A percentile compares a stretch with the other conserved stretches of the same genome.
phyloP scores from a whole-genome alignment of 23 red algal genomes.

The Agarophyton chilense region DNA sequence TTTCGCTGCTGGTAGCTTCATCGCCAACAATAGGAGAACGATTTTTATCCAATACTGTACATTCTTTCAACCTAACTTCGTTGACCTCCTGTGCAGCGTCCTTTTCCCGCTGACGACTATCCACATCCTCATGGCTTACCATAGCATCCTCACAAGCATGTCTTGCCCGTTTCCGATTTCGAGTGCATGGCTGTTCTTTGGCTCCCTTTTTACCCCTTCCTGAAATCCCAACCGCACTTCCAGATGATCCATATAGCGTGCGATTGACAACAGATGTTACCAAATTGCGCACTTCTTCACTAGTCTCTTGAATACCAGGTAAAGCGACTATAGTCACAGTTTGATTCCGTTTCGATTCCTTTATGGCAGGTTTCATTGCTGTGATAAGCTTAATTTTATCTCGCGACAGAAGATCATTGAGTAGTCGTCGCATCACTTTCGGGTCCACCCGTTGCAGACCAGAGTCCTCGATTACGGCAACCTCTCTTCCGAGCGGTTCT shows the following conservation, averaged over 20 bases:
- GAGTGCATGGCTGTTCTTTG: not conserved
- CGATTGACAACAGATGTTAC: slow-evolving; percentile 20
- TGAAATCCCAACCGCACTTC: not conserved
- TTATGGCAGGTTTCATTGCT: slow-evolving; percentile 44
- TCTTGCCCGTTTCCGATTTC: not conserved
- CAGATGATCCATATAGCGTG: not conserved
- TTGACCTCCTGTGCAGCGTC: not conserved
- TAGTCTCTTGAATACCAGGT: slow-evolving; percentile 7
- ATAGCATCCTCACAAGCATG: not conserved
- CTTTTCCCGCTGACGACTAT: not conserved
- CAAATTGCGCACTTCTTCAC: slow-evolving; percentile 22
- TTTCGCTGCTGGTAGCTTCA: not conserved
- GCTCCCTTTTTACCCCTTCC: not conserved
- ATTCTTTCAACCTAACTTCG: too few species aligned
- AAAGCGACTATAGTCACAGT: slow-evolving; percentile 37
- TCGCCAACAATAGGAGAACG: not conserved
- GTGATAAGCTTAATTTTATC: slow-evolving; percentile 51
- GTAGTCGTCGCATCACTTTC: slow-evolving; percentile 43
- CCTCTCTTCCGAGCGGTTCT: slow-evolving; percentile 40
- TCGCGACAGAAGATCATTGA: slow-evolving; percentile 46
- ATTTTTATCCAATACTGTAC: not conserved
- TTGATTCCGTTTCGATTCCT: slow-evolving; percentile 43
- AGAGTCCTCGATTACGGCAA: slow-evolving; percentile 27
- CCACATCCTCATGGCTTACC: not conserved
- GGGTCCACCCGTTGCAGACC: slow-evolving; percentile 48